phyloP scores from a whole-genome alignment of 129 eudicot species.

The Flaveria bidentis region DNA sequence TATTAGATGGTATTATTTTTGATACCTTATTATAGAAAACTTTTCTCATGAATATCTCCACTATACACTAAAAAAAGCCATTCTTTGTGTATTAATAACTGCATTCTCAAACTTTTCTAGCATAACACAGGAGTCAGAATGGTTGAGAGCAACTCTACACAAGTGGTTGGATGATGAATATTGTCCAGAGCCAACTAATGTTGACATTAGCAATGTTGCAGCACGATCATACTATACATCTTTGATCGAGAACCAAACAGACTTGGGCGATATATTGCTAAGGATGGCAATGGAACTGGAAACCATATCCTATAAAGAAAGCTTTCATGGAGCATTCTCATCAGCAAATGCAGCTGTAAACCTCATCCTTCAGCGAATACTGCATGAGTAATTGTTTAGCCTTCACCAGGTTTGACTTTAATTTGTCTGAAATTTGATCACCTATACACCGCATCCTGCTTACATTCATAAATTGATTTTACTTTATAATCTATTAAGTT shows the following conservation, averaged over 20 bases:
- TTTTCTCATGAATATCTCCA: not conserved
- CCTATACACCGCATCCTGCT: not conserved
- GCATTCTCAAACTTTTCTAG: constrained; percentile 21
- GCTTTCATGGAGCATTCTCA: constrained; percentile 95
- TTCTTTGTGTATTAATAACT: not conserved
- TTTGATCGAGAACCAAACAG: constrained; percentile 58
- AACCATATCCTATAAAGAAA: constrained; percentile 75
- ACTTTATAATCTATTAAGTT: constrained; percentile 15
- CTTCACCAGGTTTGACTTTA: constrained; percentile 39
- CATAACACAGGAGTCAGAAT: constrained; percentile 75
- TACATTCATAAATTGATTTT: constrained; percentile 22
- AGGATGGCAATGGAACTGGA: constrained; percentile 78
- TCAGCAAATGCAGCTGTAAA: constrained; percentile 93
- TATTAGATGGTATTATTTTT: not conserved
- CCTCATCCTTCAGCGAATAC: constrained; percentile 73
- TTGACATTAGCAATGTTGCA: constrained; percentile 85
- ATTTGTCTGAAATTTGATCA: constrained; percentile 11
- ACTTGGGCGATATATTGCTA: constrained; percentile 76
- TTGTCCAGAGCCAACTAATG: constrained; percentile 79
- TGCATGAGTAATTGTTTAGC: constrained; percentile 42
- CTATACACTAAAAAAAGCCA: too few species aligned
- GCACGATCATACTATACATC: constrained; percentile 68
- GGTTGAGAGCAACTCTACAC: constrained; percentile 78
- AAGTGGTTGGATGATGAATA: constrained; percentile 96
- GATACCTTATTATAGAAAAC: not conserved